These are phyloP conservation scores for Suhomyces maxii DNA, from an alignment of 1,139 yeast genomes.

Conservation along the genomic window DNA sequence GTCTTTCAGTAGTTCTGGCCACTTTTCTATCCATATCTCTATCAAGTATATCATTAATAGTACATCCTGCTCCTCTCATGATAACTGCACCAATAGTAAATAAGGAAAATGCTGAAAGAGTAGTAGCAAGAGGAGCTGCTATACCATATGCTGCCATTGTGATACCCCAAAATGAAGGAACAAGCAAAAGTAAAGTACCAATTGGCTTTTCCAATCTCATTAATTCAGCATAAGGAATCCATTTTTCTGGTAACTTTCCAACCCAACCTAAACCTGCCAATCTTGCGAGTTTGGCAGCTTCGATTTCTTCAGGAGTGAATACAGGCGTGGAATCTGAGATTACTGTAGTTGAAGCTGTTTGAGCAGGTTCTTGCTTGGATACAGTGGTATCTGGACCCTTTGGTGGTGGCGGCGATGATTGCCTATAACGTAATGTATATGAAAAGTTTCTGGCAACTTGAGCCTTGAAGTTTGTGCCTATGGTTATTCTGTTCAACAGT, in stretches of 20 bases:
- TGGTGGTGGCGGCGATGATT: not conserved
- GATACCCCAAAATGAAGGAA: slow-evolving; percentile 82
- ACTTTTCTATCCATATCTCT: slow-evolving; percentile 81
- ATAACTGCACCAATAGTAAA: slow-evolving; percentile 83
- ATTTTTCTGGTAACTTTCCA: slow-evolving; percentile 60
- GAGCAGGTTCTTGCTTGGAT: not conserved
- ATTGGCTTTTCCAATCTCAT: slow-evolving; percentile 93
- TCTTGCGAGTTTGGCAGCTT: slow-evolving; percentile 57
- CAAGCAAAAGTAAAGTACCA: slow-evolving; percentile 78
- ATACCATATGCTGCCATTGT: slow-evolving; percentile 82
- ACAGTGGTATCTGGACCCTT: not conserved
- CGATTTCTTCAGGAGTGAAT: slow-evolving; percentile 58
- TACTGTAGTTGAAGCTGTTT: not conserved
- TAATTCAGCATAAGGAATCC: slow-evolving; percentile 89
- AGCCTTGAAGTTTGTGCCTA: not conserved
- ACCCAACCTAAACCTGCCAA: slow-evolving; percentile 61
- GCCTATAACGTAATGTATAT: not conserved
- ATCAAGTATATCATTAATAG: slow-evolving; percentile 87
- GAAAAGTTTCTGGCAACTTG: not conserved
- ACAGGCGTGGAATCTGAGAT: slow-evolving; percentile 1
- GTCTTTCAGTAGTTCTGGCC: slow-evolving; percentile 83
- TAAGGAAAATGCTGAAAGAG: slow-evolving; percentile 57
- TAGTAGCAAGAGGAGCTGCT: slow-evolving; percentile 64
- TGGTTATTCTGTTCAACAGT: not conserved
- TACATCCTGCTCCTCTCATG: slow-evolving; percentile 98